A percentile compares a stretch with the other conserved stretches of the same genome.
phyloP scores from a whole-genome alignment of 2,329 filamentous ascomycete species.

The Thelonectria rubi region DNA sequence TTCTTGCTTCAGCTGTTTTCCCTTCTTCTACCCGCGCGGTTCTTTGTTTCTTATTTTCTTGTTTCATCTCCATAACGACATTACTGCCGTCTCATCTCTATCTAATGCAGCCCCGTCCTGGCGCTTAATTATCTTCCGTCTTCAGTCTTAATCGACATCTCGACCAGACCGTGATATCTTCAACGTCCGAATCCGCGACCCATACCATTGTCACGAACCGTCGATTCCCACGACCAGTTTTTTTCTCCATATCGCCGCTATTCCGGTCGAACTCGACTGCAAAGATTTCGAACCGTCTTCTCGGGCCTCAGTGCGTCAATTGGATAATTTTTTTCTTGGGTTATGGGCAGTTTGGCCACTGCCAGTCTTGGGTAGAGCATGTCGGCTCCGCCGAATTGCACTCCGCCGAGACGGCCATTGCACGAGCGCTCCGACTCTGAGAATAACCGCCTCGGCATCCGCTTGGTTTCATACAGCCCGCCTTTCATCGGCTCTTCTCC shows the following conservation, averaged over 20 bases:
- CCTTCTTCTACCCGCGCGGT: constrained; percentile 1
- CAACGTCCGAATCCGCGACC: constrained; percentile 30
- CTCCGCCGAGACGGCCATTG: constrained; percentile 42
- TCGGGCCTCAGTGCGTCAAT: not conserved
- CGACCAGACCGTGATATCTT: constrained; percentile 21
- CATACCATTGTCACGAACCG: constrained; percentile 24
- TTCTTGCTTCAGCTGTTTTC: not conserved
- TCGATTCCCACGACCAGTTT: constrained; percentile 8
- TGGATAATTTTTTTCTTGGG: constrained; percentile 29
- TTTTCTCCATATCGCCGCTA: not conserved
- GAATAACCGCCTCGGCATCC: constrained; percentile 47
- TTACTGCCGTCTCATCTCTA: constrained; percentile 3
- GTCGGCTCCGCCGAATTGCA: constrained; percentile 45
- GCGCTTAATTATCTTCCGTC: constrained; percentile 28
- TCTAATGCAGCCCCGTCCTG: constrained; percentile 25
- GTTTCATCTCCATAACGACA: not conserved
- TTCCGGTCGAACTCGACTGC: constrained; percentile 12
- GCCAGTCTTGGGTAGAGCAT: constrained; percentile 46
- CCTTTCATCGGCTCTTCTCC: constrained; percentile 46
- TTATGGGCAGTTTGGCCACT: constrained; percentile 32
- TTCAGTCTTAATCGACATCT: constrained; percentile 24
- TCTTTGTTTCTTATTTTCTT: constrained; percentile 10
- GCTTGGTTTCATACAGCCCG: constrained; percentile 52
- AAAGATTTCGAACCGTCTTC: constrained; percentile 17
- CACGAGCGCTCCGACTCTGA: constrained; percentile 43